Evolutionary conservation across 1,284 basidiomycete genomes (phyloP).

Genomic region (Cystobasidium slooffiae): DNA sequence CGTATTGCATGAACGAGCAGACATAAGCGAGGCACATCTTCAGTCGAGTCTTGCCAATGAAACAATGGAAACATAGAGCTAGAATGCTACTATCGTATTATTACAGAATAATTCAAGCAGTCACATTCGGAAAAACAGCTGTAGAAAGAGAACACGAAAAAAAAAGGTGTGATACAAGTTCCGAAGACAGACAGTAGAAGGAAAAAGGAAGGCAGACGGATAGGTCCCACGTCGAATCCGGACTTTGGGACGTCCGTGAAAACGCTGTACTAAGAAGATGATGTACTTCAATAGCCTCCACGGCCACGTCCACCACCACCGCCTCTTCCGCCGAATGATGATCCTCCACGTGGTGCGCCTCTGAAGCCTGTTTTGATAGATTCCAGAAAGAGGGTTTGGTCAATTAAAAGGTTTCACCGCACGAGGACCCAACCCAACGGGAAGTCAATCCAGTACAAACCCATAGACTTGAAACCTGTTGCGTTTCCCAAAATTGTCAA

Average conservation of each 20-base stretch:
- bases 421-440: too few relatives aligned
- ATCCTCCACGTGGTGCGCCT: conserved; percentile 62
- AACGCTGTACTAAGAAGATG: neutral
- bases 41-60: too few relatives aligned
- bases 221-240: neutral
- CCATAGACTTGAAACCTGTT: neutral
- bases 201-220: neutral
- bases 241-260: neutral
- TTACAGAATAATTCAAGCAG: too few relatives aligned
- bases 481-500: conserved; percentile 15
- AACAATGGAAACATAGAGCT: too few relatives aligned
- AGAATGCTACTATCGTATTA: too few relatives aligned
- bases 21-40: too few relatives aligned
- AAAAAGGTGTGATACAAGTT: neutral
- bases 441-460: too few relatives aligned
- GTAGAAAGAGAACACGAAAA: too few relatives aligned
- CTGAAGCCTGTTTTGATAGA: conserved; percentile 47
- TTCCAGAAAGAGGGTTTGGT: neutral
- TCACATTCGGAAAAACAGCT: too few relatives aligned
- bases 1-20: too few relatives aligned
- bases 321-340: conserved; percentile 51
- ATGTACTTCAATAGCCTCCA: conserved; percentile 17
- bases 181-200: neutral
- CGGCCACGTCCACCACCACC: conserved; percentile 47
- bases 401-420: neutral